Conservation (phyloP, 2,329 filamentous ascomycete species). For the Trichoderma oligosporum region DNA sequence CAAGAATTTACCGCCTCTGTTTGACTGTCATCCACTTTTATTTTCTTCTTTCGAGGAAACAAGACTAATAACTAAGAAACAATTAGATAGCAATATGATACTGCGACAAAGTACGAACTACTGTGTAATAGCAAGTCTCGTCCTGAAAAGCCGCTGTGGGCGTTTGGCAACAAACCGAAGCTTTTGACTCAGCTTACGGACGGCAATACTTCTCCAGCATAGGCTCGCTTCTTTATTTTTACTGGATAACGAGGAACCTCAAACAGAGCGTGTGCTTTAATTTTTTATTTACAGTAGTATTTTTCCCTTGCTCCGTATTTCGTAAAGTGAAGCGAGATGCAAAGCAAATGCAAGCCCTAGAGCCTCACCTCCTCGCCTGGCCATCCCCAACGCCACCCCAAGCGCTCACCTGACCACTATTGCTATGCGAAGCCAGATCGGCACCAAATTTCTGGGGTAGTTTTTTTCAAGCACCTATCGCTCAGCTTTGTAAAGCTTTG, state of each 20-base stretch:
- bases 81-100: too few species aligned
- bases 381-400: slow-evolving; percentile 7
- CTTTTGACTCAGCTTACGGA: too few species aligned
- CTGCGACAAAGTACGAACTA: too few species aligned
- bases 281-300: too few species aligned
- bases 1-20: neutral
- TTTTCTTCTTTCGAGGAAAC: neutral
- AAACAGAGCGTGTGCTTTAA: neutral
- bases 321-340: neutral
- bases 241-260: too few species aligned
- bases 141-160: neutral
- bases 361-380: slow-evolving; percentile 1
- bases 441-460: slow-evolving; percentile 12
- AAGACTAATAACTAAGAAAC: too few species aligned
- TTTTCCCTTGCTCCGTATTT: too few species aligned
- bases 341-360: neutral
- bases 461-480: neutral
- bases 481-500: neutral
- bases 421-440: slow-evolving; percentile 16
- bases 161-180: neutral
- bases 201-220: too few species aligned
- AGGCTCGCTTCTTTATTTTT: too few species aligned
- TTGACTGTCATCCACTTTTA: too few species aligned
- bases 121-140: neutral
- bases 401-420: slow-evolving; percentile 12